phyloP scores from a whole-genome alignment of 305 asterid species.

The Solanum hybrid region DNA sequence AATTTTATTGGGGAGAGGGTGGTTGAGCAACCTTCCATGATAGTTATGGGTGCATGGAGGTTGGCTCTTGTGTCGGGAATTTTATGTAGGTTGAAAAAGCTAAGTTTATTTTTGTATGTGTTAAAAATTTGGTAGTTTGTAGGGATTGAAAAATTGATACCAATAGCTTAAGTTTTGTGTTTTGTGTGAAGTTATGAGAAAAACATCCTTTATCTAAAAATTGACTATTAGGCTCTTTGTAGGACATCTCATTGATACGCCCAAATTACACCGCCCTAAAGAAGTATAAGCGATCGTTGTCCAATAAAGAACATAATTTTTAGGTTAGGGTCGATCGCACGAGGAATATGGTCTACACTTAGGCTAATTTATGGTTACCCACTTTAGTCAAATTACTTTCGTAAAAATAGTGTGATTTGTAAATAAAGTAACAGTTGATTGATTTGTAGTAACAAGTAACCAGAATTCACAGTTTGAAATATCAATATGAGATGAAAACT shows the following conservation, averaged over 20 bases:
- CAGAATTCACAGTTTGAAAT: too few species aligned
- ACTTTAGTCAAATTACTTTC: too few species aligned
- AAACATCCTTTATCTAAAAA: background rate
- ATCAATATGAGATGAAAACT: too few species aligned
- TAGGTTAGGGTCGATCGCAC: too few species aligned
- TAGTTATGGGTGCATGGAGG: background rate
- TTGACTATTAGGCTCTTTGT: background rate
- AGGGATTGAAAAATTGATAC: background rate
- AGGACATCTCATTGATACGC: background rate
- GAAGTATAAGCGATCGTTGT: too few species aligned
- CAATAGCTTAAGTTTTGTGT: background rate
- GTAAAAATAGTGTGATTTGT: too few species aligned
- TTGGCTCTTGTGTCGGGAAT: background rate
- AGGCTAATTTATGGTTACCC: too few species aligned
- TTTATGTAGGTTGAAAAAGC: background rate
- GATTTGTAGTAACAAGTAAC: too few species aligned
- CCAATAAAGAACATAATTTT: too few species aligned
- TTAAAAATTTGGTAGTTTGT: background rate
- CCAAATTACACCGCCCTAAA: too few species aligned
- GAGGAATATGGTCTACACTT: too few species aligned
- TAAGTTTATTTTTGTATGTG: background rate
- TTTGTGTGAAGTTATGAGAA: background rate
- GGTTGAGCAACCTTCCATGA: background rate
- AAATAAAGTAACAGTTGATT: too few species aligned
- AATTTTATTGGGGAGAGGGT: background rate